phyloP scores from a whole-genome alignment of 495 filamentous ascomycete genomes.

The Podospora bellae-mahoneyi region DNA sequence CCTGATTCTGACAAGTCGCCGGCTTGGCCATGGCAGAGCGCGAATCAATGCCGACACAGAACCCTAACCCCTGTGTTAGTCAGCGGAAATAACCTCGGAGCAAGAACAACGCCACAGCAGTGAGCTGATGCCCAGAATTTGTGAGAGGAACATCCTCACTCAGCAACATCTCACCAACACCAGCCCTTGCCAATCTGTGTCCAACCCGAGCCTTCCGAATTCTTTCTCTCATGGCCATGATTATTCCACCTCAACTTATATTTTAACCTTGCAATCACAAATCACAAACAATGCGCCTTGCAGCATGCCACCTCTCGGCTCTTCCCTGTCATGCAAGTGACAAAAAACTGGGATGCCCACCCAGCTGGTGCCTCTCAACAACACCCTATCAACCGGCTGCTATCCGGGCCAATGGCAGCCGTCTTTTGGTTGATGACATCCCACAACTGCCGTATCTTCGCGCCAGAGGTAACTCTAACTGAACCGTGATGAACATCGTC shows the following conservation, averaged over 20 bases:
- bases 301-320: neutral
- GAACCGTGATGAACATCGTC: neutral
- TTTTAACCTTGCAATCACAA: neutral
- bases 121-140: neutral
- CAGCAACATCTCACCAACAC: neutral
- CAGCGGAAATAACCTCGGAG: neutral
- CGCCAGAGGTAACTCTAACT: neutral
- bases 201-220: neutral
- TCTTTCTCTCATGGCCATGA: neutral
- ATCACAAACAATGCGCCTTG: neutral
- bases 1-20: conserved; percentile 6
- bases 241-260: neutral
- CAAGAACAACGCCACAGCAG: neutral
- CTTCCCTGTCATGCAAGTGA: neutral
- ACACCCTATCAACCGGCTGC: neutral
- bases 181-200: neutral
- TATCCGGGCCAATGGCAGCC: neutral
- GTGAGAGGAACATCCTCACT: neutral
- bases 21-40: neutral
- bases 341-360: neutral
- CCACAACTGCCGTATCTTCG: neutral
- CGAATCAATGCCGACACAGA: neutral
- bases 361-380: neutral
- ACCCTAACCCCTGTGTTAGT: neutral
- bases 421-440: neutral